Conservation (phyloP, 352 stramenopile species). For the Thraustochytrium striatum region DNA sequence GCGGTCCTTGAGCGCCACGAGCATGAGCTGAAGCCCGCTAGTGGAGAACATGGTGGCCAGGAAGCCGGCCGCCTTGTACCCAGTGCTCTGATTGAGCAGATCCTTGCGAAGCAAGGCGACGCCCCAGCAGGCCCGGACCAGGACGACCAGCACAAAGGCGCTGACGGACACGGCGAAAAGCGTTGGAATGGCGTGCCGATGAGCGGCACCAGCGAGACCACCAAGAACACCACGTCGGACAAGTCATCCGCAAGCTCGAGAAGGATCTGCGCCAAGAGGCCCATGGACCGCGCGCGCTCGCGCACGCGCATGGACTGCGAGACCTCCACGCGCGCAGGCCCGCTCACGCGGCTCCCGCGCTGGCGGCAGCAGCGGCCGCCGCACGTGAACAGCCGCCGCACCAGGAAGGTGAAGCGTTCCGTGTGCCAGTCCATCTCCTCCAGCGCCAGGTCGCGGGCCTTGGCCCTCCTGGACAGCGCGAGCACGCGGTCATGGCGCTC, state of each 20-base stretch:
- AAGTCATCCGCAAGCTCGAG: slow-evolving; percentile 1
- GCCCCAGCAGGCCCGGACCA: background rate
- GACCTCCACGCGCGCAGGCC: background rate
- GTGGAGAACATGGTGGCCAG: background rate
- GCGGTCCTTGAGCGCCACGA: background rate
- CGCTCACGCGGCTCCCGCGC: background rate
- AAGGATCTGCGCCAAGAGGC: background rate
- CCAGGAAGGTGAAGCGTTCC: background rate
- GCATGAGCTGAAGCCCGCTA: background rate
- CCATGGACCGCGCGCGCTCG: background rate
- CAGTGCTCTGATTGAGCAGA: background rate
- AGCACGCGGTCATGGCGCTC: background rate
- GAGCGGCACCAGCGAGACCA: background rate
- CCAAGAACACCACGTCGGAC: slow-evolving; percentile 4
- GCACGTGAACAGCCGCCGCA: background rate
- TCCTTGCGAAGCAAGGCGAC: background rate
- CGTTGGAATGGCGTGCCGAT: background rate
- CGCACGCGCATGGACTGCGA: background rate
- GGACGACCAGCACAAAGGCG: background rate
- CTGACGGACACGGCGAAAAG: background rate
- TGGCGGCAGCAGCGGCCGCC: background rate
- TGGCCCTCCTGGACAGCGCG: background rate
- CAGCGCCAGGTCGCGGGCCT: background rate
- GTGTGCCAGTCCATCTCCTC: background rate
- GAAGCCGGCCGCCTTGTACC: background rate